Conservation (phyloP, 2,329 filamentous ascomycete species). For the Penicillium sp. region DNA sequence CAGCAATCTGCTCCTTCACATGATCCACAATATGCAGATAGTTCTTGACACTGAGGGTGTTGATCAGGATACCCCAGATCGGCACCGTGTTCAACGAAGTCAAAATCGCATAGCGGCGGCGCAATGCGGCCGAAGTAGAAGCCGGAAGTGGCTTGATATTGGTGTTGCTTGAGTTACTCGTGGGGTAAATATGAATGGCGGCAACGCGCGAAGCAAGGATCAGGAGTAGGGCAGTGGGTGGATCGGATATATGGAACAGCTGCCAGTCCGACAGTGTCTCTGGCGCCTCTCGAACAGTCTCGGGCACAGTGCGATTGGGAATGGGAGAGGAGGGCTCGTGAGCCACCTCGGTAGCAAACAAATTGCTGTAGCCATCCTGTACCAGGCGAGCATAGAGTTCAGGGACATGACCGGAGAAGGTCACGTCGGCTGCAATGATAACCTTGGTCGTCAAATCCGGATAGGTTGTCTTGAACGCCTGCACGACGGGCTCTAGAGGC, state of each 20-base stretch:
- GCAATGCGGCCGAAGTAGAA: constrained; percentile 65
- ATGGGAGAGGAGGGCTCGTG: constrained; percentile 80
- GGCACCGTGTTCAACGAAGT: constrained; percentile 79
- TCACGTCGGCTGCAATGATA: constrained; percentile 87
- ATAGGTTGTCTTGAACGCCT: constrained; percentile 73
- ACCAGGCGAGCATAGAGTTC: constrained; percentile 62
- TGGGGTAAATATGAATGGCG: constrained; percentile 78
- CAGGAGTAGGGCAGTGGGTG: constrained; percentile 81
- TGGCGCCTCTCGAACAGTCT: constrained; percentile 52
- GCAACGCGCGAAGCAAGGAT: constrained; percentile 83
- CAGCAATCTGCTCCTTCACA: constrained; percentile 73
- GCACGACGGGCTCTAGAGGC: constrained; percentile 63
- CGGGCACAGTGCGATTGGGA: constrained; percentile 78
- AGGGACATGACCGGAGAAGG: constrained; percentile 77
- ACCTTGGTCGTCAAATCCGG: constrained; percentile 67
- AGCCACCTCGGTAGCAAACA: constrained; percentile 74
- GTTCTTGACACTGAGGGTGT: constrained; percentile 90
- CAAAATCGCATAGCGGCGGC: constrained; percentile 86
- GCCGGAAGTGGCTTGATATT: constrained; percentile 53
- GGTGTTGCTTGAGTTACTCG: constrained; percentile 44
- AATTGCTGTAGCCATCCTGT: constrained; percentile 69
- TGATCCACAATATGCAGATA: constrained; percentile 81
- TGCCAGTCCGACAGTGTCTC: constrained; percentile 68
- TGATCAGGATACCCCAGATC: constrained; percentile 92
- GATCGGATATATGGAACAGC: constrained; percentile 83